A percentile compares a stretch with the other conserved stretches of the same genome.
Evolutionary conservation across 2,329 filamentous ascomycete genomes (phyloP).

Genomic region (Apiospora hydei): DNA sequence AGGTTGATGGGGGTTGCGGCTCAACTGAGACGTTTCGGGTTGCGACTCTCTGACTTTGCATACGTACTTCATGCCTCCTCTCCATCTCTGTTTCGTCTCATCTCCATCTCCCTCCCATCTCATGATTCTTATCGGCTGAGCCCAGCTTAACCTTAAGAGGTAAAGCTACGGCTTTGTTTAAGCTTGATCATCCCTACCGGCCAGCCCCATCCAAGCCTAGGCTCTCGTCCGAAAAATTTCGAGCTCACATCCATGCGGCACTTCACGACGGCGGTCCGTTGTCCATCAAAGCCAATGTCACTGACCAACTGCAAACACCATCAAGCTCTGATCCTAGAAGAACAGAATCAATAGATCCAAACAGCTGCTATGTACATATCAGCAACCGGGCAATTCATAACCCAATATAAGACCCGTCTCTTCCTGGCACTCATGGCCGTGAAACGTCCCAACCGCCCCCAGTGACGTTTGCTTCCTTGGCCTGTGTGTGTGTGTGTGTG

Average conservation of each 20-base stretch:
- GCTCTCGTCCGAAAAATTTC: neutral
- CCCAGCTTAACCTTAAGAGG: neutral
- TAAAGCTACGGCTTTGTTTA: neutral
- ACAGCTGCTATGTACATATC: too few species aligned
- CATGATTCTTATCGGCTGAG: neutral
- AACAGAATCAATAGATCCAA: too few species aligned
- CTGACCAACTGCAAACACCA: neutral
- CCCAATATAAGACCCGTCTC: neutral
- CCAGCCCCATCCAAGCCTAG: neutral
- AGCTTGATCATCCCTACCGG: constrained; percentile 13
- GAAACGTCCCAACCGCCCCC: neutral
- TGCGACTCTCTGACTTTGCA: constrained; percentile 3
- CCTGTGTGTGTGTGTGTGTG: neutral
- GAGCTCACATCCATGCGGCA: constrained; percentile 8
- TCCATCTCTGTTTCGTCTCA: constrained; percentile 4
- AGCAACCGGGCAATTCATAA: neutral
- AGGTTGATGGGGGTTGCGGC: constrained; percentile 2
- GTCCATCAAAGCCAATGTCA: constrained; percentile 1
- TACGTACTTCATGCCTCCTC: neutral
- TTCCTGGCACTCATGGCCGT: neutral
- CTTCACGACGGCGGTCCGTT: neutral
- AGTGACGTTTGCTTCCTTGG: neutral
- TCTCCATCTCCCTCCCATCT: constrained; percentile 15
- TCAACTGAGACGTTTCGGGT: constrained; percentile 14
- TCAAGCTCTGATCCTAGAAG: neutral